Conservation (phyloP, 257 asterid species). For the Solanum rostratum region DNA sequence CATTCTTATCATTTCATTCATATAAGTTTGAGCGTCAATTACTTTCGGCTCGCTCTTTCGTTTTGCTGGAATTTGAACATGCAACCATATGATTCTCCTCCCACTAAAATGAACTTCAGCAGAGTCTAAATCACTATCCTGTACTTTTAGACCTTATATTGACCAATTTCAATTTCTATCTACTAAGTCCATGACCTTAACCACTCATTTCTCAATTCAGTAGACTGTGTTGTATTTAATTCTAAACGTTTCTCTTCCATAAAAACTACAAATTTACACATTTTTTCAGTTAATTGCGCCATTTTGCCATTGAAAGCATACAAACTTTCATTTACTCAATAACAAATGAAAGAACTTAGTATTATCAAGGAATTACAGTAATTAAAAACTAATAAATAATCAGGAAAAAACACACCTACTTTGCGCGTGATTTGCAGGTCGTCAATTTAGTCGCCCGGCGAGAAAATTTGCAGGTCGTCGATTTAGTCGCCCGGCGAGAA, state of each 20-base stretch:
- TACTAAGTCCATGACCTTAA: neutral
- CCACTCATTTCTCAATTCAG: neutral
- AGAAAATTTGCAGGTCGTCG: neutral
- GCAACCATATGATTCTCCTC: neutral
- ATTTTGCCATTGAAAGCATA: neutral
- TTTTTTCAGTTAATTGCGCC: neutral
- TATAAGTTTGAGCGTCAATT: neutral
- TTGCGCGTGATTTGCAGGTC: neutral
- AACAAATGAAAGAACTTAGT: neutral
- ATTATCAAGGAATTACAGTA: neutral
- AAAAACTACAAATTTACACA: neutral
- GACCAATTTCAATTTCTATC: neutral
- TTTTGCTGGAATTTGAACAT: neutral
- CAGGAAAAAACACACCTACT: neutral
- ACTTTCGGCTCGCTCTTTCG: neutral
- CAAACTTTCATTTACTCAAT: neutral
- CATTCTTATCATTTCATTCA: neutral
- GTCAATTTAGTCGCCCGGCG: neutral
- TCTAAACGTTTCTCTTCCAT: neutral
- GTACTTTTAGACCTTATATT: neutral
- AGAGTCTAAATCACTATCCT: neutral
- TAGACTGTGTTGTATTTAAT: neutral
- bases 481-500: neutral
- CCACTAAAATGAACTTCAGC: too few relatives aligned
- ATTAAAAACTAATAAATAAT: neutral